These are phyloP conservation scores for Trichothecium roseum DNA, from an alignment of 2,329 filamentous ascomycete species.

Conservation along the genomic window DNA sequence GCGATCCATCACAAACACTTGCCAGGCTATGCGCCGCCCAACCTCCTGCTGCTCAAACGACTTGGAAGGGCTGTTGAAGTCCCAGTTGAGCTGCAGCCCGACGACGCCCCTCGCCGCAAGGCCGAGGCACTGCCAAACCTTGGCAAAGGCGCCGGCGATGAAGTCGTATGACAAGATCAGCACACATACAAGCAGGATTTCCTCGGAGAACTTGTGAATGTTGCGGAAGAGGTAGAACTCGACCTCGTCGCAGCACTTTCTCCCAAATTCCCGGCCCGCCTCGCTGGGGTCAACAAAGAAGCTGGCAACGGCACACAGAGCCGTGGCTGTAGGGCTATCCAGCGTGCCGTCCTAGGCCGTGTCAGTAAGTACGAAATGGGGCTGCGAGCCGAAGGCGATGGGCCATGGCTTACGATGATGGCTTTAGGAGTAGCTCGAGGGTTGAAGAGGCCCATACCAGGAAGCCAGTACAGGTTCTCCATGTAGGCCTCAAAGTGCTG, in stretches of 20 bases:
- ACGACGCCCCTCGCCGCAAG: conserved; percentile 24
- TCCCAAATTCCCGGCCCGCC: conserved; percentile 22
- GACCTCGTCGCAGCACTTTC: conserved; percentile 25
- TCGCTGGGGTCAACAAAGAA: conserved; percentile 23
- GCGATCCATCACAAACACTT: conserved; percentile 26
- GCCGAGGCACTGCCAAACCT: conserved; percentile 28
- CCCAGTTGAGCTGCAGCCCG: conserved; percentile 29
- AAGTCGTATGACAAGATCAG: conserved; percentile 25
- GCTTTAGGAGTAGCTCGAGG: conserved; percentile 10
- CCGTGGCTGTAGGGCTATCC: conserved; percentile 22
- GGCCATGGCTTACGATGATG: background rate
- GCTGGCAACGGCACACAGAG: conserved; percentile 26
- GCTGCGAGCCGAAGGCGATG: too few relatives aligned
- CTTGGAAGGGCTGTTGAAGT: conserved; percentile 16
- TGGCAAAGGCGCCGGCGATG: conserved; percentile 23
- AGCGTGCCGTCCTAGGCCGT: conserved; percentile 22
- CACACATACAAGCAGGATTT: conserved; percentile 21
- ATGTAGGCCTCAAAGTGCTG: conserved; percentile 28
- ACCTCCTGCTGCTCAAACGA: conserved; percentile 24
- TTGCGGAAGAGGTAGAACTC: conserved; percentile 29
- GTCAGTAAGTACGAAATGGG: too few relatives aligned
- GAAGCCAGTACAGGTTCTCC: conserved; percentile 24
- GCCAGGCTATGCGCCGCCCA: conserved; percentile 25
- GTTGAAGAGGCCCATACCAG: conserved; percentile 28
- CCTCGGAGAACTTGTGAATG: conserved; percentile 24